Base-by-base conservation (phyloP, 306 rosid genomes). In the Ormosia semicastrata region DNA sequence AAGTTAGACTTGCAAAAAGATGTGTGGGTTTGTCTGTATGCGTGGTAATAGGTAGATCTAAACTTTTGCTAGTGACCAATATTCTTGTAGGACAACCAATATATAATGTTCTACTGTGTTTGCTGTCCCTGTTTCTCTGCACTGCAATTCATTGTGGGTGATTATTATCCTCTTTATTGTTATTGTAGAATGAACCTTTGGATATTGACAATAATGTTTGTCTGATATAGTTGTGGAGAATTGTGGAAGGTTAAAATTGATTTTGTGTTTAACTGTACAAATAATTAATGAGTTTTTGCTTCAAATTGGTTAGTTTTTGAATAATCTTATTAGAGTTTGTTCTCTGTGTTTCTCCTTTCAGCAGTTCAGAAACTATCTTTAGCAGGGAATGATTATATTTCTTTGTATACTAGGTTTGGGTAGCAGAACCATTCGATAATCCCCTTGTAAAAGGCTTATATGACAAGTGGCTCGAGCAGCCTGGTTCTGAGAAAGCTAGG, bases 401-500 rank as follows among this genome's bases (percentile, higher is more conserved):
- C 57, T 74, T 6, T 71, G 12, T 33, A 6, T 80, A 77, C 79
- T 73, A 93, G 98, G 93, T 93, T 82, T 52, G 75, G 86, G 78
- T 62, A 2, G 87, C 91, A 17, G 94, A 89, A 52, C 97, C 99
- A 39, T 88, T 92, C 63, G 84, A 81, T 75, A 93, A 95, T 53
- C 91, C 90, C 33, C 59, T 87, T 29, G 89, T 92, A 50, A 88
- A 70, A 83, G 83, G 90, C 60, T 71, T 95, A 71, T 95, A 89
- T 62, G 86, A 89, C 66, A 89, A 91, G 80, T 93, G 98, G 99
- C 96, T 95, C 75, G 93, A 60, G 85, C 89, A 90, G 72, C 93
- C 98, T 56, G 96, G 97, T 47, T 95, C 98, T n/a, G 93, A 92
- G 83, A 90, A 93, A 84, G 97, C 99, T 10, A 89, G 82, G 90